Evolutionary conservation across 371 early-diverging fungal species (phyloP), one percentile per base, ranked within the genome.

Genomic region (Nematocida major): DNA sequence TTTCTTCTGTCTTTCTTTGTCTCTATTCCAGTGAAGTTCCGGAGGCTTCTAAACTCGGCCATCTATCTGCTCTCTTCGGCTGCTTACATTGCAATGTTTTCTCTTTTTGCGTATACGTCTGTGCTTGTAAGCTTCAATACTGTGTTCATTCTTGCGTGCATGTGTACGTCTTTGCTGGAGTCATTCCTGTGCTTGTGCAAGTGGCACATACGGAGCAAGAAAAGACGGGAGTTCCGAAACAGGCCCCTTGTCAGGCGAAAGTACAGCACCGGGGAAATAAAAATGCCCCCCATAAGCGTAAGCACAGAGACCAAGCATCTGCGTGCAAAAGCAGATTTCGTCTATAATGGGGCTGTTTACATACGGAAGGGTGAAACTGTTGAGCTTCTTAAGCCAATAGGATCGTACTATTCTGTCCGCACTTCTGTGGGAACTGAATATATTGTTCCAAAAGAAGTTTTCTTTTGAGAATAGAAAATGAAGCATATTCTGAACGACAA

Each of bases 291-390:
- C 22, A 50, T 73, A 40, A 38, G 48, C 30, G 76, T 73, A 5
- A 51, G 63, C 43, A 63, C 65, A 54, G 76, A 73, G 51, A 24
- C 22, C 20, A 73, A 45, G 66, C 76, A 73, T 28, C 65, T 73
- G n/a, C 11, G 76, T 22, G 49, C 76, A 5, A 73, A 73, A 49
- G 5, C 3, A 13, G 65, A 73, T 34, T 73, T 73, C 63, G 24
- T 49, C 20, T 69, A 47, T 36, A 73, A 73, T 40, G 76, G 76
- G 26, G 26, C 49, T 28, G 26, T 63, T 7, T 73, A 73, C 40
- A 73, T 73, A 18, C 13, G 76, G 24, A 73, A 73, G 49, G 76
- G 76, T 1, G 76, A 73, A 50, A 73, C 76, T 7, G 76, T 73
- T 34, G 76, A 73, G 45, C 54, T 73, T 26, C 40, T 73, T 5